A percentile compares a stretch with the other conserved stretches of the same genome.
Evolutionary conservation across 441 rosid genomes (phyloP).

Genomic region (Eugenia klotzschiana): DNA sequence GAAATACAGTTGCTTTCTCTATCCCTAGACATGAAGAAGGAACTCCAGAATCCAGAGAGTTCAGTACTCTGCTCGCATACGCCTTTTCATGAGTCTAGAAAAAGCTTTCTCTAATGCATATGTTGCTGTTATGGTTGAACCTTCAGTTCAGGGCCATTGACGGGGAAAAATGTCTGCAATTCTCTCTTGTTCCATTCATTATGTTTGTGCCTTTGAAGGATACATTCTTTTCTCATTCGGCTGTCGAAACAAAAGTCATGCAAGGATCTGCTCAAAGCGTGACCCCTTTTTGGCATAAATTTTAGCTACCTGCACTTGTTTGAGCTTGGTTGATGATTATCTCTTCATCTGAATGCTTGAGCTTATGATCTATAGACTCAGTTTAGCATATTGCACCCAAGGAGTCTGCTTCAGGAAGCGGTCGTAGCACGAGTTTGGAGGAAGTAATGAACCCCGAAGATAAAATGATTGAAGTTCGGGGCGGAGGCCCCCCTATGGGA

Average conservation of each 20-base stretch:
- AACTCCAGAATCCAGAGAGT: not conserved
- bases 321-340: not conserved
- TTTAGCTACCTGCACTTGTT: not conserved
- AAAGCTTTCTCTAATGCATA: not conserved
- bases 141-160: not conserved
- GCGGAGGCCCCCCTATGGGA: constrained; percentile 54
- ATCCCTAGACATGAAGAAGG: not conserved
- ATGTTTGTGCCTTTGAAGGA: not conserved
- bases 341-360: not conserved
- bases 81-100: not conserved
- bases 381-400: constrained; percentile 10
- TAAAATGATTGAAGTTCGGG: constrained; percentile 5
- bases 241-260: not conserved
- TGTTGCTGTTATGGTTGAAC: not conserved
- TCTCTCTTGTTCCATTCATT: not conserved
- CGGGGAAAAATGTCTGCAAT: not conserved
- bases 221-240: not conserved
- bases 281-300: not conserved
- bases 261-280: not conserved
- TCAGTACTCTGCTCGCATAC: not conserved
- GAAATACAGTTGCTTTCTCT: not conserved
- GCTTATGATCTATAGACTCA: not conserved
- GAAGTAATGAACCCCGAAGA: constrained; percentile 31
- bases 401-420: constrained; percentile 4
- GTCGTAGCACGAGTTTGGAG: constrained; percentile 10